Evolutionary conservation across 306 rosid species (phyloP).

Genomic region (Canavalia gladiata): DNA sequence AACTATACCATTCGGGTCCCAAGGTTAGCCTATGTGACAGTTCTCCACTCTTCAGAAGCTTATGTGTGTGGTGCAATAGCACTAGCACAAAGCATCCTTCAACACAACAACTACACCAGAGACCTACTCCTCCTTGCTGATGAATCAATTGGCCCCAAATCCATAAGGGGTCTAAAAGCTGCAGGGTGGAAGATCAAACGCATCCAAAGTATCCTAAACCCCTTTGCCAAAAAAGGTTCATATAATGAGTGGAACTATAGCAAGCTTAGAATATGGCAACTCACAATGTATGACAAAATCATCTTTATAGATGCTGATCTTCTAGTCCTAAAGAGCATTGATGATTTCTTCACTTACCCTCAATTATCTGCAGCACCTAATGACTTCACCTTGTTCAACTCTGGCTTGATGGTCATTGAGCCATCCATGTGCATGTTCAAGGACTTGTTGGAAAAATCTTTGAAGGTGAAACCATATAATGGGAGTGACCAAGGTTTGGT

Average conservation of each 20-base stretch:
- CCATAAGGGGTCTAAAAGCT: constrained; percentile 53
- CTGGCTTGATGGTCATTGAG: constrained; percentile 75
- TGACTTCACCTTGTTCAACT: constrained; percentile 58
- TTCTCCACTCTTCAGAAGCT: constrained; percentile 80
- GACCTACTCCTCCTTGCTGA: constrained; percentile 78
- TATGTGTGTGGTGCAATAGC: constrained; percentile 84
- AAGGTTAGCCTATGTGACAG: constrained; percentile 67
- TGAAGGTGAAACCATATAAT: constrained; percentile 61
- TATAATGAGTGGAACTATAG: constrained; percentile 87
- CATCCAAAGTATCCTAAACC: constrained; percentile 63
- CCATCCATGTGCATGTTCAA: constrained; percentile 71
- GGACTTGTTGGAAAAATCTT: constrained; percentile 51
- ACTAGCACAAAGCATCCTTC: constrained; percentile 71
- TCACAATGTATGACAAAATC: constrained; percentile 59
- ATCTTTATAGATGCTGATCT: constrained; percentile 76
- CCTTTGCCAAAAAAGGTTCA: constrained; percentile 58
- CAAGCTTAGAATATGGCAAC: constrained; percentile 75
- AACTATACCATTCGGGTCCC: not conserved
- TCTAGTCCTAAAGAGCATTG: constrained; percentile 57
- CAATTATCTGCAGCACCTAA: constrained; percentile 68
- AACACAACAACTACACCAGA: constrained; percentile 48
- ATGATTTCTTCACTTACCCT: constrained; percentile 56
- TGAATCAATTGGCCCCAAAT: constrained; percentile 54
- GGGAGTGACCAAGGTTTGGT: constrained; percentile 84
- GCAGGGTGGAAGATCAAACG: constrained; percentile 70